Conservation (phyloP, 129 eudicot species). For the Kitagawia praeruptora region DNA sequence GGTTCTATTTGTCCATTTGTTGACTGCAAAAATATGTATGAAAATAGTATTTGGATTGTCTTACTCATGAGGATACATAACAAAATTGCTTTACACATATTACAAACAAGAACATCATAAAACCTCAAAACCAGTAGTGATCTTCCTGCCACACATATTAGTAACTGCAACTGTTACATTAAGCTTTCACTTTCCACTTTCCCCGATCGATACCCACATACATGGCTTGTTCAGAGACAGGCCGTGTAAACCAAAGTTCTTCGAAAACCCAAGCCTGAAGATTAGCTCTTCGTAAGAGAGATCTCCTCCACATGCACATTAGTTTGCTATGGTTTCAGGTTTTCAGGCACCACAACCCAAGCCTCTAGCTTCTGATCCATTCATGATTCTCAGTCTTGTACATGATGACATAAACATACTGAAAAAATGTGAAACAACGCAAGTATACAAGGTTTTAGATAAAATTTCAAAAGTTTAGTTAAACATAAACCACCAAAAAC, state of each 20-base stretch:
- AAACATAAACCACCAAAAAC: neutral
- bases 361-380: constrained; percentile 69
- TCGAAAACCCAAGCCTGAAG: constrained; percentile 48
- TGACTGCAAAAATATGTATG: neutral
- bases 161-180: neutral
- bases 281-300: constrained; percentile 17
- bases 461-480: neutral
- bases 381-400: constrained; percentile 75
- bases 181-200: constrained; percentile 15
- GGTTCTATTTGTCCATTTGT: neutral
- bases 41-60: neutral
- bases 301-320: too few relatives aligned
- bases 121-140: constrained; percentile 36
- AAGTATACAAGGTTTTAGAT: constrained; percentile 12
- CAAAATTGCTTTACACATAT: too few relatives aligned
- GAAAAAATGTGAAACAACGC: constrained; percentile 21
- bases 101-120: constrained; percentile 34
- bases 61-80: neutral
- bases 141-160: constrained; percentile 21
- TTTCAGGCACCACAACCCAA: constrained; percentile 48
- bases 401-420: constrained; percentile 76
- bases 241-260: constrained; percentile 27
- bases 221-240: neutral
- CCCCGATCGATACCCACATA: constrained; percentile 16
- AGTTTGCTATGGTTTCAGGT: constrained; percentile 1